A percentile compares a stretch with the other conserved stretches of the same genome.
Evolutionary conservation across 305 asterid species (phyloP).

Genomic region (Vinca major): DNA sequence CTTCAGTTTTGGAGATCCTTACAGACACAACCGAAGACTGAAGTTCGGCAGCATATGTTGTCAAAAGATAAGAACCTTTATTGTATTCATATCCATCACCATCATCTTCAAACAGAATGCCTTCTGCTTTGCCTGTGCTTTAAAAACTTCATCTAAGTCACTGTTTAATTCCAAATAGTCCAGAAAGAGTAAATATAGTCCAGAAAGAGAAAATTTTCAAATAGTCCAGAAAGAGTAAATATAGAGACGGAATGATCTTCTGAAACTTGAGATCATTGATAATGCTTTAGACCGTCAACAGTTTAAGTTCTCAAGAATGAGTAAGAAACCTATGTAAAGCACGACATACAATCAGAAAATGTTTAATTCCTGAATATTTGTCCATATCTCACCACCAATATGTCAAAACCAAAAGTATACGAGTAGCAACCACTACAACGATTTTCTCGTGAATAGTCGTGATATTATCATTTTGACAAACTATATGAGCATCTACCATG

Average conservation of each 20-base stretch:
- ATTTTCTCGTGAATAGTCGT: too few relatives aligned
- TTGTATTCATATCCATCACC: constrained; percentile 89
- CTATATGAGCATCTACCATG: too few relatives aligned
- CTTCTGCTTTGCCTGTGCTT: constrained; percentile 87
- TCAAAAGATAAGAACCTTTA: constrained; percentile 58
- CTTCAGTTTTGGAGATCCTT: constrained; percentile 65
- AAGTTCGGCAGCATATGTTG: constrained; percentile 73
- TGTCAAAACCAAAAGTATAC: too few relatives aligned
- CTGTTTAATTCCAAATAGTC: not conserved
- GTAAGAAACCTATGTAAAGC: not conserved
- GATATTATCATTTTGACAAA: too few relatives aligned
- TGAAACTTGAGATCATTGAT: not conserved
- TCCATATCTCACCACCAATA: too few relatives aligned
- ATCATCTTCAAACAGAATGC: constrained; percentile 71
- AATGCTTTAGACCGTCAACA: not conserved
- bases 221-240: not conserved
- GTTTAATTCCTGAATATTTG: too few relatives aligned
- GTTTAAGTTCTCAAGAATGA: not conserved
- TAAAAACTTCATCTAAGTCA: constrained; percentile 10
- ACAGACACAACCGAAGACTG: constrained; percentile 59
- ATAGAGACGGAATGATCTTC: not conserved
- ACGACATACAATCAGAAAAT: not conserved
- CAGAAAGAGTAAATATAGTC: not conserved
- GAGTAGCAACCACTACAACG: too few relatives aligned
- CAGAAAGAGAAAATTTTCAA: not conserved